These are phyloP conservation scores for Suillus spraguei DNA, from an alignment of 768 basidiomycete genomes.

Conservation along the genomic window DNA sequence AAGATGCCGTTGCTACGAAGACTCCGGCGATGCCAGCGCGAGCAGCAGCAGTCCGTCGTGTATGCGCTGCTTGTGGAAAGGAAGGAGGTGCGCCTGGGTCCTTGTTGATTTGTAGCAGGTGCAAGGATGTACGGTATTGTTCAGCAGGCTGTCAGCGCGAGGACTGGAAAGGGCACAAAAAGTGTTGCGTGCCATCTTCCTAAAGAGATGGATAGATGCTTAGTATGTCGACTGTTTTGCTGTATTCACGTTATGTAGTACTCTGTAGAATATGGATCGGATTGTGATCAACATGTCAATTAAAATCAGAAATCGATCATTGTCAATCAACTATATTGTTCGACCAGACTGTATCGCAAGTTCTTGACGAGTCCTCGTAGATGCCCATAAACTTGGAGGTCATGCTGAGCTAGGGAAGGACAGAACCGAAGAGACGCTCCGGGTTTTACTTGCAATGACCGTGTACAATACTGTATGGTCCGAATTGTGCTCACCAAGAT, in stretches of 20 bases:
- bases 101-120: constrained; percentile 38
- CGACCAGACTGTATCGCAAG: background rate
- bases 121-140: constrained; percentile 45
- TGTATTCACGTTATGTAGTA: background rate
- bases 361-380: too few relatives aligned
- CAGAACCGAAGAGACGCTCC: background rate
- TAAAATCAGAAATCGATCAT: background rate
- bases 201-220: background rate
- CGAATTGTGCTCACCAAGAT: background rate
- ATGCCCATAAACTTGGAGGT: too few relatives aligned
- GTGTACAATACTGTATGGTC: too few relatives aligned
- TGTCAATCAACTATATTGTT: background rate
- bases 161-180: constrained; percentile 51
- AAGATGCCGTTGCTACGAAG: background rate
- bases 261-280: background rate
- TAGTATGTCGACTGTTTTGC: background rate
- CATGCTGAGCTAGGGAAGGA: background rate
- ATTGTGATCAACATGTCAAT: background rate
- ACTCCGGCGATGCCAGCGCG: background rate
- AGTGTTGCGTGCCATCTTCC: constrained; percentile 23
- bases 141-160: constrained; percentile 45
- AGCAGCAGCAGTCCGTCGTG: background rate
- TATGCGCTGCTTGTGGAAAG: constrained; percentile 25
- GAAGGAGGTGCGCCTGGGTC: constrained; percentile 11
- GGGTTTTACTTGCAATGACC: background rate